Base-by-base conservation (phyloP, 768 basidiomycete genomes). In the Agaricus subrufescens region DNA sequence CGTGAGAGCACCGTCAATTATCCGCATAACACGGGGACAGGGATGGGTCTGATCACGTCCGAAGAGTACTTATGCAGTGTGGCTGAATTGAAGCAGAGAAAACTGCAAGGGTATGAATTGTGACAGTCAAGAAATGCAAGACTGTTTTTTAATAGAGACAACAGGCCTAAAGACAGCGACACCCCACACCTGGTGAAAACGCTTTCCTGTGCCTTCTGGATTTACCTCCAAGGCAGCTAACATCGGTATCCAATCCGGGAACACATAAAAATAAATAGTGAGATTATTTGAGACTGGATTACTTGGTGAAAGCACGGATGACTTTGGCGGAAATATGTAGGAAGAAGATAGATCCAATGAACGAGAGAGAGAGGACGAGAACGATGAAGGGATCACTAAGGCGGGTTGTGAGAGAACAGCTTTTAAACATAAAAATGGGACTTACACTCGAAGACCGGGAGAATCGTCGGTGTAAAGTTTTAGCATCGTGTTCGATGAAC, bases 271-370 rank as follows among this genome's bases (percentile, higher is more conserved):
- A 56, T 56, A 50, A 55, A 52, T 46, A 34, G 31, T n/a, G 34
- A 29, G 44, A 30, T 48, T 44, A 10, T 46, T 39, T 47, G 42
- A 58, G 25, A 31, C 34, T 26, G 34, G 30, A 61, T 74, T 79
- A 94, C 72, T 92, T 94, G 61, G 91, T 87, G 72, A 96, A 92
- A 46, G 85, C 84, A 60, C 91, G 86, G 70, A 96, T 91, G 70
- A 96, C 79, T 76, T 96, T 96, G 63, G 94, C 93, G 44, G 92
- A 89, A 69, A 97, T 96, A 71, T 98, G 95, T 42, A 97, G 88
- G 87, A 96, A 97, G 85, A 98, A 97, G 69, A 97, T 96, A 56
- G 94, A 96, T 39, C 87, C 94, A 74, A 98, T 97, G 80, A 98
- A 98, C 19, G 91, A 91, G 52, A 98, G 83, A 37, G 95, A 96